Percentiles rank a stretch among this genome's conserved stretches.
Evolutionary conservation across 2,329 filamentous ascomycete species (phyloP).

Genomic region (Colletotrichum incanum): DNA sequence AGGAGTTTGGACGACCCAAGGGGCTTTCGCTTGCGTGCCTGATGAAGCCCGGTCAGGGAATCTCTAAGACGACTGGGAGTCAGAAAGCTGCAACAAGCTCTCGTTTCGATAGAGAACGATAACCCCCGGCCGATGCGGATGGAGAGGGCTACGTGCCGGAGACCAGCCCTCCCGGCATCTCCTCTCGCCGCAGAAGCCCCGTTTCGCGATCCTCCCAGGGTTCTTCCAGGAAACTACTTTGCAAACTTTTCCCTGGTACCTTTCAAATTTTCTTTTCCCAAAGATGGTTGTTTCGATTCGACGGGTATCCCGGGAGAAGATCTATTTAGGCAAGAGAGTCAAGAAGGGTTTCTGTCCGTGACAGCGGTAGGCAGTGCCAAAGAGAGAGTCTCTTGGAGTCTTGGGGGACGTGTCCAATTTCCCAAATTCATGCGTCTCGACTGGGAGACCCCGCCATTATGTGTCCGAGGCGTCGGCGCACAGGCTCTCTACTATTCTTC

Average conservation of each 20-base stretch:
- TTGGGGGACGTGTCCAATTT: slow-evolving; percentile 36
- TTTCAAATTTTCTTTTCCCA: slow-evolving; percentile 1
- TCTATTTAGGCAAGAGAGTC: slow-evolving; percentile 11
- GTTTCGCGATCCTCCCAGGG: slow-evolving; percentile 5
- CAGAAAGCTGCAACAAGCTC: slow-evolving; percentile 3
- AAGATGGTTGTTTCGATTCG: slow-evolving; percentile 39
- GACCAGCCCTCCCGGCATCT: slow-evolving; percentile 4
- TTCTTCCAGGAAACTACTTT: slow-evolving; percentile 2
- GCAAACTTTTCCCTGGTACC: slow-evolving; percentile 7
- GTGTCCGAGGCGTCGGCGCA: slow-evolving; percentile 15
- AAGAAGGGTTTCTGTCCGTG: neutral
- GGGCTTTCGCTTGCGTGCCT: neutral
- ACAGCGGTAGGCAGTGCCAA: neutral
- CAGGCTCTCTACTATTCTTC: slow-evolving; percentile 4
- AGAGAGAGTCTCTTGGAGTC: slow-evolving; percentile 1
- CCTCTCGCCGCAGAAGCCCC: slow-evolving; percentile 15
- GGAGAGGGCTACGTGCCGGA: slow-evolving; percentile 9
- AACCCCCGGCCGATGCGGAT: neutral
- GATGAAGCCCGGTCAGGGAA: neutral
- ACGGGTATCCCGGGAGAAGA: slow-evolving; percentile 29
- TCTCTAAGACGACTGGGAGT: neutral
- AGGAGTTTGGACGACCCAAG: slow-evolving; percentile 23
- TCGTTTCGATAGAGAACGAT: neutral
- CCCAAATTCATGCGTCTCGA: slow-evolving; percentile 42
- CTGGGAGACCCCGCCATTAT: slow-evolving; percentile 36